Percentiles rank a stretch among this genome's conserved stretches.
These are phyloP conservation scores for Fusarium xyrophilum DNA, from an alignment of 2,329 filamentous ascomycete species.

Conservation along the genomic window DNA sequence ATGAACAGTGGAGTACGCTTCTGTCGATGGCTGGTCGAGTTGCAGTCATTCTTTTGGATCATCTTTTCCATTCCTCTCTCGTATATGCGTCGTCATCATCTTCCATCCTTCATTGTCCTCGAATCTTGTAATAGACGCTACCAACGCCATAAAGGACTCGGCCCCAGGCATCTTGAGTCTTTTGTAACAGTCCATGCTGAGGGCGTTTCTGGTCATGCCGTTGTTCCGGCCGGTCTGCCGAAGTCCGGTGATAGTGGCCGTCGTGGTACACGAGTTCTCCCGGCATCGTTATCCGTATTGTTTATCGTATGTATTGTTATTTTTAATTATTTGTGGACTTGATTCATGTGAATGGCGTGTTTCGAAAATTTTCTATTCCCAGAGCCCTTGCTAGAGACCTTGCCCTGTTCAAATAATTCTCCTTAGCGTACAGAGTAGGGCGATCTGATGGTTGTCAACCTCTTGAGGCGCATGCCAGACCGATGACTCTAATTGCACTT, in stretches of 20 bases:
- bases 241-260: conserved; percentile 41
- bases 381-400: neutral
- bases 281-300: conserved; percentile 21
- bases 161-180: conserved; percentile 50
- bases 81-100: conserved; percentile 25
- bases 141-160: conserved; percentile 50
- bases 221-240: conserved; percentile 22
- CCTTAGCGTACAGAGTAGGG: neutral
- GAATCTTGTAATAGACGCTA: conserved; percentile 48
- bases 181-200: conserved; percentile 40
- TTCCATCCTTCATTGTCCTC: conserved; percentile 35
- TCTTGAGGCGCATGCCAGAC: conserved; percentile 2
- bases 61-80: conserved; percentile 18
- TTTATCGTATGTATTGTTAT: neutral
- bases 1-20: conserved; percentile 15
- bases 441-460: conserved; percentile 8
- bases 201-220: conserved; percentile 14
- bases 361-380: neutral
- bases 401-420: conserved; percentile 19
- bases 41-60: conserved; percentile 8
- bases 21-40: conserved; percentile 14
- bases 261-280: conserved; percentile 43
- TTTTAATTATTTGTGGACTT: conserved; percentile 7
- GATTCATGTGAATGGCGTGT: neutral
- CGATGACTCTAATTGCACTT: conserved; percentile 24